Base-by-base conservation (phyloP, 2,329 filamentous ascomycete genomes). In the Aaosphaeria pasadenensis region DNA sequence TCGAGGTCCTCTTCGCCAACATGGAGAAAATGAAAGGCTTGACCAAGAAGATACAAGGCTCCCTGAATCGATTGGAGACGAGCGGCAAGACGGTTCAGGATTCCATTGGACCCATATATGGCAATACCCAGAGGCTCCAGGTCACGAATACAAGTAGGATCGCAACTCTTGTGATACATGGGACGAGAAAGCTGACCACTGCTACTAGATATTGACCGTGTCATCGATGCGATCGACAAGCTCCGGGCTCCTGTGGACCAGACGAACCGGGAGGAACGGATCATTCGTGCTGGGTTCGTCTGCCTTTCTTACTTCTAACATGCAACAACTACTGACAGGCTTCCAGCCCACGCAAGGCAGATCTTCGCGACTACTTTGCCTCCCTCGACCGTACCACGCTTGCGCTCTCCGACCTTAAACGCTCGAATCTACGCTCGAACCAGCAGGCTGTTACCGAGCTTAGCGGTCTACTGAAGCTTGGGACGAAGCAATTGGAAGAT, bases 21-120 rank as follows among this genome's bases (percentile, higher is more conserved):
- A 83, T 97, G 53, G 90, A 95, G 60, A 97, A 96, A 80, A 95
- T 95, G 59, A 87, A 91, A 51, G 84, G 90, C 64, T 81, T 97
- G 67, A 96, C 91, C 31, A 96, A 94, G 76, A 96, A 95, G 77
- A 96, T 99, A 47, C 88, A 95, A 71, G 87, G 88, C 30, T 95
- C 89, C 44, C 80, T 96, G 57, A 82, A 84, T 35, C 83, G 91
- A 47, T 78, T 99, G 32, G 91, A 97, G 61, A 84, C 86, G 35
- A 95, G 89, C 45, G 94, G 92, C 13, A 90, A 91, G 72, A 91
- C 88, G 51, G 91, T 97, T 17, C 87, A 90, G 62, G 89, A 96
- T 64, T 91, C 95, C 7, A 91, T 95, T 47, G 90, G 90, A 1
- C 94, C 94, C 6, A 86, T 99, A 39, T 95, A 91, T 66, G 89